Evolutionary conservation across 2,329 filamentous ascomycete genomes (phyloP).

Genomic region (Pezicula carpinea): DNA sequence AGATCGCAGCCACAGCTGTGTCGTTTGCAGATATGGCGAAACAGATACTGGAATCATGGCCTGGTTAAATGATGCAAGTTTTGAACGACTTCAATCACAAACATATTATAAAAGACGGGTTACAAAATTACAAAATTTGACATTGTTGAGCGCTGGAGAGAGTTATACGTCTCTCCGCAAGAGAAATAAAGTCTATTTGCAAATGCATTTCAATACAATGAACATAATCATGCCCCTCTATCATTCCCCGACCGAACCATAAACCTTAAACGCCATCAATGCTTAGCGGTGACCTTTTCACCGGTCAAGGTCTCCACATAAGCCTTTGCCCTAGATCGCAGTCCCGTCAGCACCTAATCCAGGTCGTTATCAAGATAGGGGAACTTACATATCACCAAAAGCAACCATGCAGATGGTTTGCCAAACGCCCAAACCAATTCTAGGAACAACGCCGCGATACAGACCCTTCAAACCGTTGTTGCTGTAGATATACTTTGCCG

Average conservation of each 20-base stretch:
- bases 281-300: constrained; percentile 61
- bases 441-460: constrained; percentile 91
- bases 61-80: too few species aligned
- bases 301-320: constrained; percentile 65
- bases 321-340: constrained; percentile 52
- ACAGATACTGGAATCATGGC: too few species aligned
- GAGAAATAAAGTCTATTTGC: neutral
- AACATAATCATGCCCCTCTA: neutral
- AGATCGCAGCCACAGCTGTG: too few species aligned
- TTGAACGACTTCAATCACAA: too few species aligned
- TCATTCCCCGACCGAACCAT: neutral
- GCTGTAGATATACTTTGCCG: constrained; percentile 80
- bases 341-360: constrained; percentile 24
- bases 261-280: constrained; percentile 42
- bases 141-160: neutral
- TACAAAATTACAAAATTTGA: neutral
- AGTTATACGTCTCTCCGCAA: neutral
- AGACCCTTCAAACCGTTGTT: constrained; percentile 86
- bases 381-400: constrained; percentile 88
- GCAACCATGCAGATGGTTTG: constrained; percentile 99
- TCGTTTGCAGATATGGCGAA: too few species aligned
- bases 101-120: too few species aligned
- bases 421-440: constrained; percentile 95
- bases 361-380: neutral
- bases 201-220: neutral